Base-by-base conservation (phyloP, 306 rosid genomes). In the Fagus sylvatica region DNA sequence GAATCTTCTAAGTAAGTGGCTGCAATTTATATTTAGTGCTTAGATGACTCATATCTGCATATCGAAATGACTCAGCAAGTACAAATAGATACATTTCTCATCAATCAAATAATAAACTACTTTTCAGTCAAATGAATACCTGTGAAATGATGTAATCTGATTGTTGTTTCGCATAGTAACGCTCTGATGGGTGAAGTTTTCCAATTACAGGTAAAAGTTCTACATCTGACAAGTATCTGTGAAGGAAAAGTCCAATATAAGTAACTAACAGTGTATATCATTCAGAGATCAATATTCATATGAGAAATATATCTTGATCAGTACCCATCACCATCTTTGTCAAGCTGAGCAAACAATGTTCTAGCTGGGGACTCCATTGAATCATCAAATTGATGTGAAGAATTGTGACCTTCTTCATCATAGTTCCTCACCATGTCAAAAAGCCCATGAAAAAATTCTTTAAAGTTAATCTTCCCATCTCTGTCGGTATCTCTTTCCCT, bases 161-260 rank as follows among this genome's bases (percentile, higher is more conserved):
- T 78, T 95, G 99, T 70, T 95, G 99, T 79, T 90, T 91, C 6
- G 99, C 99, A 78, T 93, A 91, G 84, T 95, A 95, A 77, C 74
- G 96, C 85, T 95, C 99, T 11, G 99, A 88, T 42, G 99, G 99
- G 86, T 95, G 99, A 53, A 95, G 91, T 75, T 93, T 95, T 83
- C 86, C 99, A 76, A 95, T 90, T 78, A 95, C 77, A 77, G 97
- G 90, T 56, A 95, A 82, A 57, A 95, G 80, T 76, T 95, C 97
- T 67, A 28, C 80, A 83, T 90, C 89, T 76, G 99, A 93, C 85
- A 95, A 87, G 81, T 65, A 84, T 41, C 99, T 95, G 82, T 53
- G 69, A 71, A 80, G 62, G 79, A 84, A 13, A 53, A 74, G 56
- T 79, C 28, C 74, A 53, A 77, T 69, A 22, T 46, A 73, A 68